Percentiles rank a stretch among this genome's conserved stretches.
Conservation (phyloP, 352 stramenopile genomes). For the Pythium graminicola region DNA sequence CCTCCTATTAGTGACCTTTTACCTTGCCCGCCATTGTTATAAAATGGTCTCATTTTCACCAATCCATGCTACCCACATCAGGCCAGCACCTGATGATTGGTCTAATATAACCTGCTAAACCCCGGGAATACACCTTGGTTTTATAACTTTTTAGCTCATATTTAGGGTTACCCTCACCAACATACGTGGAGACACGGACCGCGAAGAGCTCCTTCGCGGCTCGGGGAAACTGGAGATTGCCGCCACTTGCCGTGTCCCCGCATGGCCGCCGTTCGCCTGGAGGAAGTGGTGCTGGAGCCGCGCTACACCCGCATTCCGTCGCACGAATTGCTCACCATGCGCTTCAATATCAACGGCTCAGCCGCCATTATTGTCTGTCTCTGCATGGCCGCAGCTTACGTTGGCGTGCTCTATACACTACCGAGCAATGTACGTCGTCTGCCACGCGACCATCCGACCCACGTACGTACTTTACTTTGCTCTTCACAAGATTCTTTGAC, state of each 20-base stretch:
- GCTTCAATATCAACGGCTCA: conserved; percentile 63
- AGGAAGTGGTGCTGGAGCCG: conserved; percentile 20
- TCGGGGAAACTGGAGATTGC: neutral
- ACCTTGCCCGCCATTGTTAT: conserved; percentile 5
- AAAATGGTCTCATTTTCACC: conserved; percentile 7
- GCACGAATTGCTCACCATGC: conserved; percentile 51
- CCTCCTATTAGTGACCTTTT: conserved; percentile 5
- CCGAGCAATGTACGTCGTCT: conserved; percentile 64
- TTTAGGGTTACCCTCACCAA: neutral
- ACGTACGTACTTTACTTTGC: conserved; percentile 33
- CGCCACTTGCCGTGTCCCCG: neutral
- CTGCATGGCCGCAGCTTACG: conserved; percentile 75
- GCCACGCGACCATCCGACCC: conserved; percentile 75
- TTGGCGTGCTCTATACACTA: conserved; percentile 82
- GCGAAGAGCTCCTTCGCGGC: conserved; percentile 5
- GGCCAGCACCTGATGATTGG: conserved; percentile 10
- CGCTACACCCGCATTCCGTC: conserved; percentile 26
- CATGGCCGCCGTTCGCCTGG: conserved; percentile 28
- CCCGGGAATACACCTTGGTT: conserved; percentile 8
- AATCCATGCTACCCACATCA: conserved; percentile 34
- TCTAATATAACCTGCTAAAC: neutral
- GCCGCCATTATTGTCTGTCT: conserved; percentile 71
- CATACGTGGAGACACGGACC: conserved; percentile 17
- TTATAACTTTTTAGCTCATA: neutral
- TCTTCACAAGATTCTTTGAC: neutral